phyloP scores from a whole-genome alignment of 805 yeast species.

The Clavispora asparagi region DNA sequence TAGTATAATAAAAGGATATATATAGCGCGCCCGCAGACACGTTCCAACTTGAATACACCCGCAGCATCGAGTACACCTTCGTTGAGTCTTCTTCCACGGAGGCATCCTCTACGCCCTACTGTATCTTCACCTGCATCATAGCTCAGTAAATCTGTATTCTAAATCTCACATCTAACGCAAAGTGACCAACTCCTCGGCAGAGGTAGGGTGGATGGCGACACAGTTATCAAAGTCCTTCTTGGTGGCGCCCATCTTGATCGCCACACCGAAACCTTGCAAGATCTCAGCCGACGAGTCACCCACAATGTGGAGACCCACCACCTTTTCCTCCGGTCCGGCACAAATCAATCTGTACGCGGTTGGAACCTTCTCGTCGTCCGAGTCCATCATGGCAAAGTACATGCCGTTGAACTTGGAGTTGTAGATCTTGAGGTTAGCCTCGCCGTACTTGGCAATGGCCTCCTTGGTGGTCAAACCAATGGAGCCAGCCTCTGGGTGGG shows the following conservation, averaged over 20 bases:
- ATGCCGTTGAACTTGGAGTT: slow-evolving; percentile 80
- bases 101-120: too few relatives aligned
- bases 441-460: slow-evolving; percentile 76
- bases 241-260: slow-evolving; percentile 98
- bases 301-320: slow-evolving; percentile 89
- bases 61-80: too few relatives aligned
- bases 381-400: slow-evolving; percentile 81
- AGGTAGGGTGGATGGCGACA: slow-evolving; percentile 98
- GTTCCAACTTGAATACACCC: too few relatives aligned
- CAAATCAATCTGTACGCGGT: slow-evolving; percentile 80
- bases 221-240: slow-evolving; percentile 91
- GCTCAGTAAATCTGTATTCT: not conserved
- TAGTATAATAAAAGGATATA: too few relatives aligned
- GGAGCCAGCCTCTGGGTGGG: slow-evolving; percentile 97
- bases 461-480: slow-evolving; percentile 80
- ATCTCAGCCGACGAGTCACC: slow-evolving; percentile 92
- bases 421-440: slow-evolving; percentile 75
- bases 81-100: too few relatives aligned
- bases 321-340: slow-evolving; percentile 81
- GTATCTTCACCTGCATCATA: too few relatives aligned
- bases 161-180: slow-evolving; percentile 25
- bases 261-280: slow-evolving; percentile 97
- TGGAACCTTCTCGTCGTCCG: slow-evolving; percentile 68
- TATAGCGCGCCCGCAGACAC: too few relatives aligned
- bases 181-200: slow-evolving; percentile 97